Conservation (phyloP, 495 filamentous ascomycete genomes). For the Penicillium steckii region DNA sequence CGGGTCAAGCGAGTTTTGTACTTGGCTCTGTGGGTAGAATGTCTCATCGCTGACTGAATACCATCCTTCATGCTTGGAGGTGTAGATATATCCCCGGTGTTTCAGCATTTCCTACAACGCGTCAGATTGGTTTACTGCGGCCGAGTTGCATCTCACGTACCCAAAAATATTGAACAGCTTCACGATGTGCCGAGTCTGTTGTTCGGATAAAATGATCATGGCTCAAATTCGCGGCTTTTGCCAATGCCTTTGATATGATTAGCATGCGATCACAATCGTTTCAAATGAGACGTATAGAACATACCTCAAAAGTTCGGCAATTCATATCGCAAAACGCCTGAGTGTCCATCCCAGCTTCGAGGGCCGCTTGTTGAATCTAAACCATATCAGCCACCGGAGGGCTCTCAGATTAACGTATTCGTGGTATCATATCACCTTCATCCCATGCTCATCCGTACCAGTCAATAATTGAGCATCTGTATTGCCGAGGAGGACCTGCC, state of each 20-base stretch:
- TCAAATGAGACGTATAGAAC: neutral
- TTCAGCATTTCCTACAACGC: slow-evolving; percentile 56
- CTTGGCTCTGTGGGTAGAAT: slow-evolving; percentile 76
- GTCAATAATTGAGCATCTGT: slow-evolving; percentile 71
- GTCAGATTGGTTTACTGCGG: slow-evolving; percentile 11
- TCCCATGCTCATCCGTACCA: slow-evolving; percentile 96
- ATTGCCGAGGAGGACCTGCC: slow-evolving; percentile 74
- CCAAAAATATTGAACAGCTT: slow-evolving; percentile 93
- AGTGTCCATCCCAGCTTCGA: slow-evolving; percentile 58
- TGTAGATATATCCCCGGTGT: slow-evolving; percentile 79
- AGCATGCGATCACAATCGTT: too few species aligned
- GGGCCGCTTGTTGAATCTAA: slow-evolving; percentile 81
- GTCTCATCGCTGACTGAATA: slow-evolving; percentile 96
- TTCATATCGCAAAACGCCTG: slow-evolving; percentile 62
- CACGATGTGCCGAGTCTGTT: slow-evolving; percentile 75
- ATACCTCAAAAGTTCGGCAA: slow-evolving; percentile 48
- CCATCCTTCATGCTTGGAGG: slow-evolving; percentile 87
- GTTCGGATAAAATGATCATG: slow-evolving; percentile 90
- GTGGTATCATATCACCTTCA: slow-evolving; percentile 59
- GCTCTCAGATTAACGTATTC: neutral
- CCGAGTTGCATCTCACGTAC: slow-evolving; percentile 34
- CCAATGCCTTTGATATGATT: slow-evolving; percentile 52
- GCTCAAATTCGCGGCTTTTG: slow-evolving; percentile 61
- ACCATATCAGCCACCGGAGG: slow-evolving; percentile 15
- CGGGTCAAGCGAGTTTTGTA: slow-evolving; percentile 74